Base-by-base conservation (phyloP, 108 stramenopile genomes). In the Discostella stelligeroides region DNA sequence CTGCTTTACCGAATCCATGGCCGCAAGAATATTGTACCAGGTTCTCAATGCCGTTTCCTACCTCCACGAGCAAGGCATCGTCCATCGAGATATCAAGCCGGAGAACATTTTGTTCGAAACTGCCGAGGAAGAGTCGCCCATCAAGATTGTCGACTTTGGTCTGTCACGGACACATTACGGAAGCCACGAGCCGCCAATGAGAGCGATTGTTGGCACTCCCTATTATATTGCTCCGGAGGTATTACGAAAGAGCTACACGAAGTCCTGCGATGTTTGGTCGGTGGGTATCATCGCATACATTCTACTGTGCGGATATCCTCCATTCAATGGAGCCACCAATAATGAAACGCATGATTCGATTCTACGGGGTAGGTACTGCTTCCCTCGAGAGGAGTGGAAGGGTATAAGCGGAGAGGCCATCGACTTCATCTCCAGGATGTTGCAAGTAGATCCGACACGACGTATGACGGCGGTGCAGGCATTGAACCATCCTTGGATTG, bases 81-180 rank as follows among this genome's bases (percentile, higher is more conserved):
- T 53, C 15, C 92, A 94, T 62, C 79, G 92, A 7, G 92, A 92
- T 76, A 60, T 94, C 30, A 94, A 90, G 81, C 93, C 85, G 4
- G 92, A 94, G 83, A 94, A 94, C 71, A 87, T 89, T 57, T 53
- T 93, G 15, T 69, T 94, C 56, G 80, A 80, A 24, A 72, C 58
- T 15, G 37, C 60, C 11, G 72, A 74, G 8, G 75, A 82, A 60
- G 57, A 68, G 38, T 60, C 84, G 15, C 50, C 46, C 20, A 65
- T 92, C 21, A 89, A 87, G 76, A 80, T 92, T 28, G 87, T 90
- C 48, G 92, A 92, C 48, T 92, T 92, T 59, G 92, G 92, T 64
- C 82, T 92, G 21, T 72, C 84, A 7, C 50, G 63, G 25, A 42
- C 51, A 23, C 71, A 64, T 28, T 9, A 21, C 14, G 59, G 40